Evolutionary conservation across 306 rosid genomes (phyloP).

Genomic region (Quercus variabilis): DNA sequence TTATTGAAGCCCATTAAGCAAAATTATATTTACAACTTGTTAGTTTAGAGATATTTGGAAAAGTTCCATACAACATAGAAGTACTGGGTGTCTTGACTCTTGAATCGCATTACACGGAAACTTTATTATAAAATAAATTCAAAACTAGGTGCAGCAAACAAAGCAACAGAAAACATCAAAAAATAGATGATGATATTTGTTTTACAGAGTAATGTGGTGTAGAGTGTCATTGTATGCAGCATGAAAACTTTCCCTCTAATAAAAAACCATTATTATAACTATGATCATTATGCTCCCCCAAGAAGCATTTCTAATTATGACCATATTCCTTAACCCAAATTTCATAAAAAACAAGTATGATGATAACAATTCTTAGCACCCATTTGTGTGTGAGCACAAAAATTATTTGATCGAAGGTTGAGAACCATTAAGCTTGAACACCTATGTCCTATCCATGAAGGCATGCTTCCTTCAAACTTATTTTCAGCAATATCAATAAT

Average conservation of each 20-base stretch:
- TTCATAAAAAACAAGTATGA: not conserved
- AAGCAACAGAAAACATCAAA: not conserved
- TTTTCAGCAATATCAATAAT: conserved; percentile 2
- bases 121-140: too few species aligned
- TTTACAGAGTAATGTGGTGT: not conserved
- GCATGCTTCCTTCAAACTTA: conserved; percentile 11
- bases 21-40: too few species aligned
- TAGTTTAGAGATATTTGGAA: too few species aligned
- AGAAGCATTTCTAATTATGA: conserved; percentile 11
- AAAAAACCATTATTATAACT: not conserved
- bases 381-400: not conserved
- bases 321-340: not conserved
- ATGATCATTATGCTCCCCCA: conserved; percentile 23
- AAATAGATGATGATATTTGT: not conserved
- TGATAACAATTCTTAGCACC: not conserved
- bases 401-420: conserved; percentile 7
- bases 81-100: too few species aligned
- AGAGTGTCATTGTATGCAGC: not conserved
- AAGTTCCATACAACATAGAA: too few species aligned
- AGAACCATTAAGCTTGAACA: not conserved
- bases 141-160: too few species aligned
- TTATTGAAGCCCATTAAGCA: too few species aligned
- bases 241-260: not conserved
- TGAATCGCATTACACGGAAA: too few species aligned
- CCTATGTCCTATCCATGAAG: conserved; percentile 8